Percentiles rank a stretch among this genome's conserved stretches.
Conservation (phyloP, 768 basidiomycete species). For the Auricularia cornea region DNA sequence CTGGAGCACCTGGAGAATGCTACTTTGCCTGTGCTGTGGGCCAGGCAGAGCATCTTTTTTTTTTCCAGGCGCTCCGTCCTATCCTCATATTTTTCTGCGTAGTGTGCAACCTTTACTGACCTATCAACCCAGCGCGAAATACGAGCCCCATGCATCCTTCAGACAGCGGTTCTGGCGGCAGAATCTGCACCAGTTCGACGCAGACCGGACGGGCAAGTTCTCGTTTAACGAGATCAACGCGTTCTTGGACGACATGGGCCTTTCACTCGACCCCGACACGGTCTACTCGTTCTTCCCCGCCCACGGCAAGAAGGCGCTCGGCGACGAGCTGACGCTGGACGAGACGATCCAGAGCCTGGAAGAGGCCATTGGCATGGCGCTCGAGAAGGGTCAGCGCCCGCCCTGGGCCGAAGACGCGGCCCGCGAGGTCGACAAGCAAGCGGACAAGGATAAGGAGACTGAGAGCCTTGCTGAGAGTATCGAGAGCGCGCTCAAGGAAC, state of each 20-base stretch:
- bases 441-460: neutral
- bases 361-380: constrained; percentile 11
- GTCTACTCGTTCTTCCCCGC: constrained; percentile 33
- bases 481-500: neutral
- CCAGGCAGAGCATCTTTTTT: too few species aligned
- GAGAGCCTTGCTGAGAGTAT: neutral
- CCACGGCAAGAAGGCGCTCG: constrained; percentile 22
- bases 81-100: too few species aligned
- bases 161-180: constrained; percentile 33
- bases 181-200: constrained; percentile 35
- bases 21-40: too few species aligned
- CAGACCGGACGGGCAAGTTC: constrained; percentile 30
- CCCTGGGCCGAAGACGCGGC: neutral
- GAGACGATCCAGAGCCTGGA: constrained; percentile 37
- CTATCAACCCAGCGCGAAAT: constrained; percentile 27
- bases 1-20: neutral
- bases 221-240: constrained; percentile 34
- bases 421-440: neutral
- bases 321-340: constrained; percentile 34
- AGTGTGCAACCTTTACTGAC: constrained; percentile 5
- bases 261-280: constrained; percentile 32
- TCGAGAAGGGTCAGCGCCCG: neutral
- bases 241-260: constrained; percentile 40
- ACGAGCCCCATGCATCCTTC: constrained; percentile 35
- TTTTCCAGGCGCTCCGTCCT: too few species aligned